Base-by-base conservation (phyloP, 768 basidiomycete species). In the Suillus fuscotomentosus region DNA sequence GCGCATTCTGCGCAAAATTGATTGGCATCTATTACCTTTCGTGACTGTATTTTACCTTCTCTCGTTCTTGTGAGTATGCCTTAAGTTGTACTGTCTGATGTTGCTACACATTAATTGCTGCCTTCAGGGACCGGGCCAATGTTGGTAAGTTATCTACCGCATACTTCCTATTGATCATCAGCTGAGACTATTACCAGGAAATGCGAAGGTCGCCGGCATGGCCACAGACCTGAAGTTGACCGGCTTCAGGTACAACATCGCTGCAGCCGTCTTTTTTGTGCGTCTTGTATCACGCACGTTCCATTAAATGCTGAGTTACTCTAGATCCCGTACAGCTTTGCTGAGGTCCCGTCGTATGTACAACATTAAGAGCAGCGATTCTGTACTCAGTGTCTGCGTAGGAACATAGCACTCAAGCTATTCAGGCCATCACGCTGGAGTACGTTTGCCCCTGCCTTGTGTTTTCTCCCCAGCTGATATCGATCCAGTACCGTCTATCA, bases 121-220 rank as follows among this genome's bases (percentile, higher is more conserved):
- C 53, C 22, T n/a, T n/a, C 59, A 80, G 79, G 45, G 83, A 83
- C 69, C 78, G 82, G 20, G 70, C 78, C 50, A 84, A 82, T 69
- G 69, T 83, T 53, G 83, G 82, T 63, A 69, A 74, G 75, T 74
- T 65, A 0, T 60, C 13, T 27, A 17, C 10, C 20, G 8, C 57
- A 54, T n/a, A n/a, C 3, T 36, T 34, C 22, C 42, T 57, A 14
- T 53, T 3, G 31, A 34, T 50, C 11, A n/a, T 39, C 3, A 3
- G 41, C 15, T 48, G 13, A 45, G 31, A 24, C 27, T 6, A 31
- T 34, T 10, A 15, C 34, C 10, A 81, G 80, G 80, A 55, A 81
- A 81, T 65, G 80, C 80, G 0, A 73, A 70, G 71, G 76, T 85
- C 34, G 82, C 82, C 10, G 82, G 82, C 11, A 77, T 83, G 81